A percentile compares a stretch with the other conserved stretches of the same genome.
These are phyloP conservation scores for Sanghuangporus weigelae DNA, from an alignment of 1,284 basidiomycete species.

Conservation along the genomic window DNA sequence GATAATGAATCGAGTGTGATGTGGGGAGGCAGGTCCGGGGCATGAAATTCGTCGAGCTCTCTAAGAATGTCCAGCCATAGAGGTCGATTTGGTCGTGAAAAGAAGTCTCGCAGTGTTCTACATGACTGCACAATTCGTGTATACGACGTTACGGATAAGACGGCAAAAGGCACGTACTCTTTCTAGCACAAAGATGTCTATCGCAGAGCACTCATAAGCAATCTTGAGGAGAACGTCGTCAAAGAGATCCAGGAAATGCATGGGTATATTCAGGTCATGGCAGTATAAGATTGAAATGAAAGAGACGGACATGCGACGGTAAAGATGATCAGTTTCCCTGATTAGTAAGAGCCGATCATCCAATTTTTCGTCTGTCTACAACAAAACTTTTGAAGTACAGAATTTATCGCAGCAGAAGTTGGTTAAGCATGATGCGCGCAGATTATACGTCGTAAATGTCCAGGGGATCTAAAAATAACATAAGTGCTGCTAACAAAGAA, in stretches of 20 bases:
- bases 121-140: not conserved
- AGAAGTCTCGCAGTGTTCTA: not conserved
- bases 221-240: conserved; percentile 9
- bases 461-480: too few relatives aligned
- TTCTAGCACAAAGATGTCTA: conserved; percentile 3
- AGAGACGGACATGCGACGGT: not conserved
- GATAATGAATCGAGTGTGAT: not conserved
- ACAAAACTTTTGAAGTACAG: too few relatives aligned
- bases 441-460: too few relatives aligned
- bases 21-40: conserved; percentile 1
- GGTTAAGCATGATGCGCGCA: too few relatives aligned
- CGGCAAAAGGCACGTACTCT: not conserved
- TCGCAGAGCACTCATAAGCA: not conserved
- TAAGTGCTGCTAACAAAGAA: too few relatives aligned
- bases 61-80: conserved; percentile 3
- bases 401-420: too few relatives aligned
- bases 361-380: too few relatives aligned
- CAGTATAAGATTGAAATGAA: not conserved
- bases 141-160: not conserved
- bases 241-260: conserved; percentile 8
- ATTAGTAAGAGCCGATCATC: too few relatives aligned
- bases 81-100: not conserved
- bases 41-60: not conserved
- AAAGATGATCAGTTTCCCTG: not conserved
- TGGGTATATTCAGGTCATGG: not conserved